Base-by-base conservation (phyloP, 129 eudicot species). In the Centaurea solstitialis region DNA sequence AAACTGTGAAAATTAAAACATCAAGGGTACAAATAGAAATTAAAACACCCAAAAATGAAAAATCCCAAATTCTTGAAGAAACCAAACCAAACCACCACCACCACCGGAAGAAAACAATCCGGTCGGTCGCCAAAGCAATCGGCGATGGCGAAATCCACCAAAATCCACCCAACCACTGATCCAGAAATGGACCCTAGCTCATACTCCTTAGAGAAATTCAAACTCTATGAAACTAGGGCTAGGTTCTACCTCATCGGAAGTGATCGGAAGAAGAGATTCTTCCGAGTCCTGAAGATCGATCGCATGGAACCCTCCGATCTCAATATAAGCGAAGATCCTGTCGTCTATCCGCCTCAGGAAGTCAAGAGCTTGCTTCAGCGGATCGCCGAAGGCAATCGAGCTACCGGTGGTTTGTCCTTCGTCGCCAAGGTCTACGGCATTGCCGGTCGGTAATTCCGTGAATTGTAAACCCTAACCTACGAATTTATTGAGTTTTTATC, bases 341-440 rank as follows among this genome's bases (percentile, higher is more conserved):
- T 91, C 13, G 98, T 93, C 11, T 93, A 96, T 88, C 85, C 99
- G 3, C 87, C 94, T 2, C 98, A 91, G 70, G 98, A 93, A 82
- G 92, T 91, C 62, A 93, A 93, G 77, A 89, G 88, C 74, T 85
- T 96, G 83, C 92, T 96, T 72, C 98, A 91, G 79, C 82, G 98
- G 43, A 93, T 96, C 24, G 93, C 88, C 5, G 99, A 96, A 80
- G 99, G 99, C 15, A 96, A 96, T 76, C 91, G 97, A 64, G 97
- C 97, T 41, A 91, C 97, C 2, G 99, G 99, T 70, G 99, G 99
- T 18, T 86, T 90, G 33, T 82, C 81, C 39, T 88, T 88, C 47
- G 98, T 96, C 79, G 92, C 97, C 35, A 96, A 91, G 81, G 95
- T 91, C 24, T 96, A 91, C 86, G 99, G 99, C 73, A 91, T 96